phyloP scores from a whole-genome alignment of 1,284 basidiomycete species.

The Rhodotorula glutinis region DNA sequence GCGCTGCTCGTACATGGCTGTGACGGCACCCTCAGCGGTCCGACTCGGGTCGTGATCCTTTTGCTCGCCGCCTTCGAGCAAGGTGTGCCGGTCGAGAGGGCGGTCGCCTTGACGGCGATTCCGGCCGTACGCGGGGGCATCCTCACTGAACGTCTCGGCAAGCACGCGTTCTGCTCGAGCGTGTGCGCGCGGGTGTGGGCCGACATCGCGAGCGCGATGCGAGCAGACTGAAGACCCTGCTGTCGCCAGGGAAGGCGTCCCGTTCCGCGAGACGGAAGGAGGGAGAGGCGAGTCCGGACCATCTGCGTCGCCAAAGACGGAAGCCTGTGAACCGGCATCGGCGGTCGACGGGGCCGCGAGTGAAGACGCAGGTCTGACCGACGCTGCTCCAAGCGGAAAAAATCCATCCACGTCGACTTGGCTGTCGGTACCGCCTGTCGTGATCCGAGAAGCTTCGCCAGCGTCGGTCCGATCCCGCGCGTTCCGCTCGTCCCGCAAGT shows the following conservation, averaged over 20 bases:
- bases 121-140: background rate
- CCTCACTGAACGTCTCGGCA: slow-evolving; percentile 6
- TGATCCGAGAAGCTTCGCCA: too few species aligned
- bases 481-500: background rate
- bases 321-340: too few species aligned
- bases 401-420: too few species aligned
- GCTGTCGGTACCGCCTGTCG: too few species aligned
- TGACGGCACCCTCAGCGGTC: slow-evolving; percentile 29
- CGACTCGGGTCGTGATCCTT: slow-evolving; percentile 14
- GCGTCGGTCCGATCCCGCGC: background rate
- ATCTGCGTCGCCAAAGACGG: background rate
- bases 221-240: background rate
- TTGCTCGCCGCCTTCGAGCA: slow-evolving; percentile 21
- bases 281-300: background rate
- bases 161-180: slow-evolving; percentile 13
- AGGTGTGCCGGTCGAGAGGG: background rate
- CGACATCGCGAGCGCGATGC: background rate
- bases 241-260: background rate
- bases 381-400: too few species aligned
- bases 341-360: too few species aligned
- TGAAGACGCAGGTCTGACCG: too few species aligned
- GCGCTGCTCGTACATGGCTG: slow-evolving; percentile 19
- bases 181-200: slow-evolving; percentile 1
- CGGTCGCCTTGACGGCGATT: background rate
- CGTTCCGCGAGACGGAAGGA: background rate